These are phyloP conservation scores for Cotoneaster glaucophyllus DNA, from an alignment of 306 rosid genomes.

Conservation along the genomic window DNA sequence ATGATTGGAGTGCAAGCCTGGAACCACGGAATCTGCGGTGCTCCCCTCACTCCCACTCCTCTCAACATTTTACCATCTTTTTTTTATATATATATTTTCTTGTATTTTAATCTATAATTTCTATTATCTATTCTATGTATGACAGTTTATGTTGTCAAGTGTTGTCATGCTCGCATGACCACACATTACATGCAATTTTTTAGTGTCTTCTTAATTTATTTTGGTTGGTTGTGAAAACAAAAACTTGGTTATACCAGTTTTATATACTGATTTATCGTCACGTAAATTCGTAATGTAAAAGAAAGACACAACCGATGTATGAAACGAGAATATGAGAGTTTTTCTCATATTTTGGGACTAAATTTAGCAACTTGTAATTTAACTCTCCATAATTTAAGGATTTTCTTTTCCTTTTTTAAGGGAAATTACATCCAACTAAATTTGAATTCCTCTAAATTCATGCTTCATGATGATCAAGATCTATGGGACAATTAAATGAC, in stretches of 20 bases:
- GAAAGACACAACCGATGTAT: background rate
- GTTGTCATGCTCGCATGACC: conserved; percentile 40
- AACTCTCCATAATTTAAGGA: background rate
- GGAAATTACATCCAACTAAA: conserved; percentile 1
- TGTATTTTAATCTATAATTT: background rate
- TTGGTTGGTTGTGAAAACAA: background rate
- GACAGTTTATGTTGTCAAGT: background rate
- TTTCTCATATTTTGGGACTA: background rate
- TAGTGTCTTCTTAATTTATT: conserved; percentile 12
- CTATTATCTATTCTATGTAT: background rate
- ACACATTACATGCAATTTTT: conserved; percentile 43
- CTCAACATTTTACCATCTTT: background rate
- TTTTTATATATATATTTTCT: background rate
- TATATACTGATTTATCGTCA: background rate
- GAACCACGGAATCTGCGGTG: conserved; percentile 86
- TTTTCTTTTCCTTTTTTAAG: background rate
- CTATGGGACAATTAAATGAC: background rate
- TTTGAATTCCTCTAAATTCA: conserved; percentile 1
- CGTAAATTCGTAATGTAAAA: background rate
- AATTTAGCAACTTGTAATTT: background rate
- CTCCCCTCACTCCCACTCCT: conserved; percentile 34
- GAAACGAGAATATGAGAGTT: background rate
- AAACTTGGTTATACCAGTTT: background rate
- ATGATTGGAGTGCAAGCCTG: conserved; percentile 90
- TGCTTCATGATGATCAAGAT: background rate